Percentiles rank a stretch among this genome's conserved stretches.
These are phyloP conservation scores for Ceratobasidium sp. DNA, from an alignment of 1,284 basidiomycete species.

Conservation along the genomic window DNA sequence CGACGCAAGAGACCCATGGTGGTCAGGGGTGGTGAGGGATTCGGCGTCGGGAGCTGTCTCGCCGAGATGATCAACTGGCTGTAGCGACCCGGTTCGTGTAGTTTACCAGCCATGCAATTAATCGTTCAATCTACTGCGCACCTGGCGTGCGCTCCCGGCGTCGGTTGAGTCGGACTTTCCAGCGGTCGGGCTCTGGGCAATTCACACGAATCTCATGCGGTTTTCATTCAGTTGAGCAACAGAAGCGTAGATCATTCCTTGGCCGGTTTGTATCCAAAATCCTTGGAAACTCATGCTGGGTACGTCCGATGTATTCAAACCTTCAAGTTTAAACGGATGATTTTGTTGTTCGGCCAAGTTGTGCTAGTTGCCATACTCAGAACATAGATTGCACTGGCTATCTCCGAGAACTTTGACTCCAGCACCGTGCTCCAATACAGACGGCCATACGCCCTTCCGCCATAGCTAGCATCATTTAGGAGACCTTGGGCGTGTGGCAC, in stretches of 20 bases:
- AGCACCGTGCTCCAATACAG: neutral
- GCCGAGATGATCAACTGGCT: conserved; percentile 4
- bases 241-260: neutral
- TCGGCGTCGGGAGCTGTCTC: neutral
- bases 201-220: neutral
- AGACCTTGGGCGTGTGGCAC: neutral
- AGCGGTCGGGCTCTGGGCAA: neutral
- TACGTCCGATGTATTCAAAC: neutral
- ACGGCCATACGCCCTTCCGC: neutral
- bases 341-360: neutral
- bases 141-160: neutral
- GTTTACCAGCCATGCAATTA: neutral
- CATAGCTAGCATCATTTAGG: neutral
- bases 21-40: neutral
- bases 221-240: neutral
- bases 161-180: neutral
- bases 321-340: neutral
- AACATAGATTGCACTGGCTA: neutral
- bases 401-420: neutral
- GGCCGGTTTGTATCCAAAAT: neutral
- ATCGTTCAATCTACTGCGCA: neutral
- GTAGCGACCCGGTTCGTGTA: neutral
- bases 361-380: neutral
- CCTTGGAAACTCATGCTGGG: neutral
- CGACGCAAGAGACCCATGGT: neutral